Conservation (phyloP, 768 basidiomycete genomes). For the Trametes maxima region DNA sequence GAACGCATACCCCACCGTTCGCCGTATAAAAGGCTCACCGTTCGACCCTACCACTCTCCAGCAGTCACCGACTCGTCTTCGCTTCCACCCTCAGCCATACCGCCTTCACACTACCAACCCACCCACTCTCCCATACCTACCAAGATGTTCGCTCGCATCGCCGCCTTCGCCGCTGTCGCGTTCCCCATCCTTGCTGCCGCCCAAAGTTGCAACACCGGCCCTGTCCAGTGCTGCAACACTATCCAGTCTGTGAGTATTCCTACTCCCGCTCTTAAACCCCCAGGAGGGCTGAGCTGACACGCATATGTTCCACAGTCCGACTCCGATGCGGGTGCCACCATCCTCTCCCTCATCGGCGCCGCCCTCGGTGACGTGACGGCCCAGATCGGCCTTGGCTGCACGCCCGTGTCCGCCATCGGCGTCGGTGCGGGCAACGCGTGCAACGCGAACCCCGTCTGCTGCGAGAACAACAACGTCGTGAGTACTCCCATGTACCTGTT, state of each 20-base stretch:
- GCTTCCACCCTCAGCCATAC: background rate
- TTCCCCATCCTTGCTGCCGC: slow-evolving; percentile 14
- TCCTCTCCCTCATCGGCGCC: slow-evolving; percentile 16
- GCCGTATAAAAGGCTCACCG: background rate
- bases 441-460: slow-evolving; percentile 16
- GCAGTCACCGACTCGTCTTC: slow-evolving; percentile 11
- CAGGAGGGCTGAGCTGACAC: no score
- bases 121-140: background rate
- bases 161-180: slow-evolving; percentile 13
- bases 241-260: slow-evolving; percentile 21
- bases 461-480: slow-evolving; percentile 19
- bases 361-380: slow-evolving; percentile 12
- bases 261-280: no score
- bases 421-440: background rate
- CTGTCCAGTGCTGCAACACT: slow-evolving; percentile 35
- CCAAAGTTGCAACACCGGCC: slow-evolving; percentile 32
- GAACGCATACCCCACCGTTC: background rate
- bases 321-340: slow-evolving; percentile 2
- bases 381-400: slow-evolving; percentile 16
- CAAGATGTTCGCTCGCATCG: slow-evolving; percentile 19
- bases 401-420: slow-evolving; percentile 18
- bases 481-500: background rate
- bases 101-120: background rate
- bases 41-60: background rate
- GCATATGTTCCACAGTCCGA: slow-evolving; percentile 1